Base-by-base conservation (phyloP, 2,329 filamentous ascomycete species). In the Calonectria naviculata region DNA sequence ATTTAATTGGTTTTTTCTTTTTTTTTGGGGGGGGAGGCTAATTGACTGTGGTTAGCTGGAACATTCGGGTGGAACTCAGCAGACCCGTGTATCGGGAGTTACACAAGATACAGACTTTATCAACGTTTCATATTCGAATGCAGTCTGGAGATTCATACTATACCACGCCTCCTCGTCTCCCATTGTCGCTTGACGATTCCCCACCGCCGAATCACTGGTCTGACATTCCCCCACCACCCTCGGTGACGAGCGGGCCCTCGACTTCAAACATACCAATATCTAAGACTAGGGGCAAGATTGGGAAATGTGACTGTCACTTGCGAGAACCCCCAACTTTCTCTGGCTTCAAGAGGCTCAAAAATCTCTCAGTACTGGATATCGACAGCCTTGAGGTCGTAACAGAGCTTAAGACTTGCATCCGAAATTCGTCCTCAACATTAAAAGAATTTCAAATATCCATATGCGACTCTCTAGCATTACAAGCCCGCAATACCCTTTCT, bases 41-140 rank as follows among this genome's bases (percentile, higher is more conserved):
- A 72, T 42, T 67, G 36, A 72, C 38, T 13, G 29, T 28, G 36
- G 65, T 54, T 49, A 91, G 88, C 73, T 93, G 91, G 91, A 91
- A 92, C 78, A 89, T 92, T 65, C 87, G 89, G 8, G 87, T 93
- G 66, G 90, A 92, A 78, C 84, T 93, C 12, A 90, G 87, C 77
- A 84, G 89, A 7, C 86, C 86, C 1, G 86, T 92, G 5, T 92
- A 90, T 80, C 85, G 85, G 68, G 85, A 86, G 38, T 83, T 93
- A 13, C 90, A 91, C 77, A 80, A 84, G 38, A 89, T 91, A 67
- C 71, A 82, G 21, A 84, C 86, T 8, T 83, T 93, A 31, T 85
- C 85, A 67, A 82, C 88, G 70, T 76, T 93, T 15, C 88, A 91
- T 73, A 77, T 93, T 49, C 88, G 91, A 67, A 85, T 92, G 80